These are phyloP conservation scores for Canavalia gladiata DNA, from an alignment of 306 rosid genomes.

Conservation along the genomic window DNA sequence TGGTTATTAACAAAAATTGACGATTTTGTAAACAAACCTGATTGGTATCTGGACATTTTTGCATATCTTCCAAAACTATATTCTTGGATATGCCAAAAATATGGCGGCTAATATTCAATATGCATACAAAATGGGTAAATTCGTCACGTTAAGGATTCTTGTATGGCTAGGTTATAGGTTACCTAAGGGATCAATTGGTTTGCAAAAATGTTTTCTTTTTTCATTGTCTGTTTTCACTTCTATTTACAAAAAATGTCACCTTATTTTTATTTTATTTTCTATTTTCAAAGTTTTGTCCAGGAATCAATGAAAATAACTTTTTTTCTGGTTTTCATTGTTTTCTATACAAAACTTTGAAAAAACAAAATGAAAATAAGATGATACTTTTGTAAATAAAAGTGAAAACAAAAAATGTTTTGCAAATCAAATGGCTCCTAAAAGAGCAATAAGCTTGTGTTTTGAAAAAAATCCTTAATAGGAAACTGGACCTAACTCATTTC, in stretches of 20 bases:
- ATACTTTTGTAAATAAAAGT: no score
- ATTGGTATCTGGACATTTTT: neutral
- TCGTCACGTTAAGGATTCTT: neutral
- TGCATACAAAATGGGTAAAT: neutral
- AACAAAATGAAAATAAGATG: no score
- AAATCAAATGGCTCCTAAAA: neutral
- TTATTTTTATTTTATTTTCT: no score
- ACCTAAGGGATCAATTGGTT: neutral
- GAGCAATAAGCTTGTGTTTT: constrained; percentile 4
- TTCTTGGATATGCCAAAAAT: neutral
- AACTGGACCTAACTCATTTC: no score
- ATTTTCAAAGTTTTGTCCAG: no score
- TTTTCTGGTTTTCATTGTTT: no score
- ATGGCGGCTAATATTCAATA: constrained; percentile 6
- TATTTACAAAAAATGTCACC: no score
- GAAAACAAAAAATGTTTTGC: no score
- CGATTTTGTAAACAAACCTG: neutral
- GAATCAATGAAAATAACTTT: no score
- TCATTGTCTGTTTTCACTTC: no score
- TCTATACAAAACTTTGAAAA: no score
- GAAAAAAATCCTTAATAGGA: neutral
- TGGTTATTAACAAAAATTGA: neutral
- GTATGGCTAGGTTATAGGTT: neutral
- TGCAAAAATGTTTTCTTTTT: no score
- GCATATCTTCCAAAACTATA: neutral